Evolutionary conservation across 78 protist genomes (phyloP).

Genomic region (Bodo saltans): DNA sequence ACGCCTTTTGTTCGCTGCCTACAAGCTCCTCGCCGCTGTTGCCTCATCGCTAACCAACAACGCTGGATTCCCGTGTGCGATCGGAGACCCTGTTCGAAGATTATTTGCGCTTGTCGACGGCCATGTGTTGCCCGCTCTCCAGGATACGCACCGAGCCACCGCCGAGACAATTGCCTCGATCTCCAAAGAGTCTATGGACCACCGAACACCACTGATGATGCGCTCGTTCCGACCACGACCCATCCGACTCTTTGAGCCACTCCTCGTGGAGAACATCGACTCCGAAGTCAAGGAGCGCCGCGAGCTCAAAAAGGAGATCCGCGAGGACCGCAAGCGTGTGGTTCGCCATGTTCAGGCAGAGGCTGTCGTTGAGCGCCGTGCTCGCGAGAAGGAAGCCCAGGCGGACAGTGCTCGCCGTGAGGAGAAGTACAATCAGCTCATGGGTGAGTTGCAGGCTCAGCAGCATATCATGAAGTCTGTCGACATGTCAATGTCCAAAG

Average conservation of each 20-base stretch:
- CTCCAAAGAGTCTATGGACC: too few species aligned
- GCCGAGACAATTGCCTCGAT: too few species aligned
- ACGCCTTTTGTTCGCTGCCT: neutral
- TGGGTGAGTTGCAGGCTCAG: neutral
- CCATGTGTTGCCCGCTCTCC: too few species aligned
- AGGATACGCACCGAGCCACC: too few species aligned
- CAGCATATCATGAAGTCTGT: neutral
- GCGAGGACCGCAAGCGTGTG: neutral
- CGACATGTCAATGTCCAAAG: neutral
- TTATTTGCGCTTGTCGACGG: too few species aligned
- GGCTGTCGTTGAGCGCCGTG: neutral
- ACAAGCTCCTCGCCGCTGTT: neutral
- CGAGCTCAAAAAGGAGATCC: neutral
- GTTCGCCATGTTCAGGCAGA: neutral
- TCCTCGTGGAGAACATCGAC: neutral
- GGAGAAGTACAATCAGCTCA: neutral
- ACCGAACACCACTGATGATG: neutral
- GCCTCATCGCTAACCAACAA: neutral
- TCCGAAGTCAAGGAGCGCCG: neutral
- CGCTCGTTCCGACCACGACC: neutral
- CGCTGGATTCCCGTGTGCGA: neutral
- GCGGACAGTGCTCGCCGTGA: neutral
- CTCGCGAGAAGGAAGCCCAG: neutral
- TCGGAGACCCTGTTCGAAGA: neutral
- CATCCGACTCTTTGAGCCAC: neutral